phyloP scores from a whole-genome alignment of 2,329 filamentous ascomycete species.

The Biscogniauxia mediterranea region DNA sequence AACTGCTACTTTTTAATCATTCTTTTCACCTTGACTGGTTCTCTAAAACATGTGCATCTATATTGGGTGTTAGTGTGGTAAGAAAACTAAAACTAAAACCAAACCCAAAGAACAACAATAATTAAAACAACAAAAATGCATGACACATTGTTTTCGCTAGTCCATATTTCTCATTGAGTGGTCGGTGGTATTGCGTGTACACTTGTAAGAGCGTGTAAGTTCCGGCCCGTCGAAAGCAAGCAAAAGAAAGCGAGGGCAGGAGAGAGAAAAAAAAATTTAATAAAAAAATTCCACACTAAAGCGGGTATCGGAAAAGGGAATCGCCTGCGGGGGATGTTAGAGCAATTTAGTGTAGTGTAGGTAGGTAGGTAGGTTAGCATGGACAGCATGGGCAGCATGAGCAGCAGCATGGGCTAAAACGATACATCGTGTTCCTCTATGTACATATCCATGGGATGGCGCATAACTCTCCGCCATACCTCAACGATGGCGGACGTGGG shows the following conservation, averaged over 20 bases:
- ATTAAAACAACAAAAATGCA: not conserved
- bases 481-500: not conserved
- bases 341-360: not conserved
- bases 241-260: not conserved
- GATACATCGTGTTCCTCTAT: slow-evolving; percentile 1
- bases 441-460: not conserved
- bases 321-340: not conserved
- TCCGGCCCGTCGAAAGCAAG: not conserved
- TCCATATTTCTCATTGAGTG: not conserved
- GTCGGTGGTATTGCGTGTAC: not conserved
- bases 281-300: not conserved
- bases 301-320: not conserved
- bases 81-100: no score
- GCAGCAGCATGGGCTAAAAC: not conserved
- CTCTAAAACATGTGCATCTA: no score
- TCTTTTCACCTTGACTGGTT: no score
- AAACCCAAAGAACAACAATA: not conserved
- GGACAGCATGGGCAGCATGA: not conserved
- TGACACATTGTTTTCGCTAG: not conserved
- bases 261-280: not conserved
- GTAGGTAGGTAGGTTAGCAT: not conserved
- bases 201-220: not conserved
- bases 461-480: not conserved
- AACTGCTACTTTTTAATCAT: no score
- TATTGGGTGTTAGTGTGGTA: no score